phyloP scores from a whole-genome alignment of 768 basidiomycete genomes.

The Kwoniella botswanensis region DNA sequence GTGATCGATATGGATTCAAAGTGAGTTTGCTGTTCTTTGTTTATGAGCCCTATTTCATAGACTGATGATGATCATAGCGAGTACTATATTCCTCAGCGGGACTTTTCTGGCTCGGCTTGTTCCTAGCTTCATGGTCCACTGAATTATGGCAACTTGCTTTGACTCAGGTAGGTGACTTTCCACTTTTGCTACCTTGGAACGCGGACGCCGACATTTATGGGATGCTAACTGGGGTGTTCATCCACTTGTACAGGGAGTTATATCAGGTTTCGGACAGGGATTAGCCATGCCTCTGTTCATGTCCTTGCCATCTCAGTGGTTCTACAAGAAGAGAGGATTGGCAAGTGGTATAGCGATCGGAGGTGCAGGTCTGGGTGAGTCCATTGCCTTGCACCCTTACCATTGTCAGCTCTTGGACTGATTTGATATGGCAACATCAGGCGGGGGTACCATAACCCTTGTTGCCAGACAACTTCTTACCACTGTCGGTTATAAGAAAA shows the following conservation, averaged over 20 bases:
- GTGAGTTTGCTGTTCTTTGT: slow-evolving; percentile 14
- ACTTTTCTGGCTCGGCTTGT: slow-evolving; percentile 32
- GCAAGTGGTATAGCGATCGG: slow-evolving; percentile 49
- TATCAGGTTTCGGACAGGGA: slow-evolving; percentile 39
- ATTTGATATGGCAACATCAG: slow-evolving; percentile 6
- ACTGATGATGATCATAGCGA: slow-evolving; percentile 14
- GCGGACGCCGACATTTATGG: too few species aligned
- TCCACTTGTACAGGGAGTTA: slow-evolving; percentile 24
- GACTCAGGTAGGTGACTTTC: slow-evolving; percentile 32
- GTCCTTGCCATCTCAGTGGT: slow-evolving; percentile 53
- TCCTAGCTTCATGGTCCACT: slow-evolving; percentile 31
- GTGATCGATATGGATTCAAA: slow-evolving; percentile 45
- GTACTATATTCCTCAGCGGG: slow-evolving; percentile 29
- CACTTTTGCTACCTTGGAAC: too few species aligned
- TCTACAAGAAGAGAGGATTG: slow-evolving; percentile 43
- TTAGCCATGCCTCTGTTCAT: slow-evolving; percentile 49
- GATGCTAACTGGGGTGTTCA: too few species aligned
- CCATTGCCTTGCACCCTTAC: background rate
- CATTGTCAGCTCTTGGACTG: background rate
- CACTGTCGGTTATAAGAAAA: slow-evolving; percentile 41
- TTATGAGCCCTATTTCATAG: too few species aligned
- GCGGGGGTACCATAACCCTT: slow-evolving; percentile 39
- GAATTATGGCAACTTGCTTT: slow-evolving; percentile 38
- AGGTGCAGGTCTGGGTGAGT: slow-evolving; percentile 47
- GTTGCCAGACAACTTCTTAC: slow-evolving; percentile 42